Base-by-base conservation (phyloP, 805 yeast species). In the Pichia nakasei region DNA sequence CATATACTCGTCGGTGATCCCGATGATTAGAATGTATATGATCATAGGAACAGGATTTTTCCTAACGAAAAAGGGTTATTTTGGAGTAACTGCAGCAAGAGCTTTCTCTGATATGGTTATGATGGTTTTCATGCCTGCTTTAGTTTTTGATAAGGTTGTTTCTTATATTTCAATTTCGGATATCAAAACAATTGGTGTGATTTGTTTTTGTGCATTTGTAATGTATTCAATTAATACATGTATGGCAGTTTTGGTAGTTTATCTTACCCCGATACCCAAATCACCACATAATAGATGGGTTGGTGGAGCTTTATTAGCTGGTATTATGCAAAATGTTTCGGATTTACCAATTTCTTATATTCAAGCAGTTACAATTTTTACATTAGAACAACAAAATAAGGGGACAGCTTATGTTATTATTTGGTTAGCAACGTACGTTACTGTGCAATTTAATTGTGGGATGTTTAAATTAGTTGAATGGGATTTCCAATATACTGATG, bases 331-430 rank as follows among this genome's bases (percentile, higher is more conserved):
- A 29, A 83, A 83, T 57, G 82, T 82, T 38, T 74, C 84, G 27
- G 93, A 83, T 57, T 66, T 83, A 39, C 93, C 93, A 1, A 82
- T 83, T 50, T 89, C 91, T 0, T 82, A 81, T 55, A 54, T 83
- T 39, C 86, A 81, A 53, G 81, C 85, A 1, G 66, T 82, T 58
- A 73, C 76, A 1, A 45, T 57, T 12, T 61, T 63, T 38, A 71
- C 74, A 15, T 35, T 37, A 3, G 53, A 39, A 5, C 51, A 61
- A 49, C 59, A 53, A 24, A 54, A 62, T 38, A 61, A 62, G 43
- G 80, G 84, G 36, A 63, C 64, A 1, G 80, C 81, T 2, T 76
- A 75, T 54, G 76, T 76, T 27, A 72, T 75, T 57, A 76, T 76
- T 41, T 76, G 75, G 61, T 61, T 76, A 32, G 77, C 79, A 4